Conservation (phyloP, 306 rosid species). For the Pachyrhizus erosus region DNA sequence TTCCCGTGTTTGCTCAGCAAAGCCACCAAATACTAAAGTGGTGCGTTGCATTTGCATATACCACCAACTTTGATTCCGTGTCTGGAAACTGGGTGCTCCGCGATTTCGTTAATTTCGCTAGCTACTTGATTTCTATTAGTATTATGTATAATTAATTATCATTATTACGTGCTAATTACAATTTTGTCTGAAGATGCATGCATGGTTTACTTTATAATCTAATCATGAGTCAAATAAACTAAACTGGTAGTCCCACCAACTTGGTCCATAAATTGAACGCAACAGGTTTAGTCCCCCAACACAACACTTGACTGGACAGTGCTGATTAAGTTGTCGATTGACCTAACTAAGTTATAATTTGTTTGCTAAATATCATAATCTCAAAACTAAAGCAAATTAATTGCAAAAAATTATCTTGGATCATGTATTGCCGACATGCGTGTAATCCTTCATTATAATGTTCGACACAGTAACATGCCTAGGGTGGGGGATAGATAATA, state of each 20-base stretch:
- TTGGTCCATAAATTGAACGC: background rate
- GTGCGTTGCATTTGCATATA: background rate
- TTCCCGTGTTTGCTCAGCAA: constrained; percentile 14
- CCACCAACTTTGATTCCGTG: constrained; percentile 16
- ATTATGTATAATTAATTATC: background rate
- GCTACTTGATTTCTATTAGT: background rate
- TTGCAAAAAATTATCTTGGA: constrained; percentile 34
- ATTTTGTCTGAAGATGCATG: background rate
- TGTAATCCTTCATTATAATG: constrained; percentile 48
- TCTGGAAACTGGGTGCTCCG: background rate
- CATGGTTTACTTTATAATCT: constrained; percentile 11
- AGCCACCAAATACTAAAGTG: background rate
- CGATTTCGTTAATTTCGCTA: background rate
- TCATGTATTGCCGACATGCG: constrained; percentile 51
- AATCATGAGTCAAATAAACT: background rate
- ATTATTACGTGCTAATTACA: background rate
- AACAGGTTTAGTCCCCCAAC: constrained; percentile 37
- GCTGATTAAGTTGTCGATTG: constrained; percentile 30
- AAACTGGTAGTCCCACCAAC: constrained; percentile 11
- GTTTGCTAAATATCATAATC: background rate
- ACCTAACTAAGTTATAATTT: constrained; percentile 29
- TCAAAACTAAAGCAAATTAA: constrained; percentile 10
- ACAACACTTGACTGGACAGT: constrained; percentile 39
- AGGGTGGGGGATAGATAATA: background rate
- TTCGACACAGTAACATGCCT: constrained; percentile 34